Conservation (phyloP, 177 flowering plant species). For the Vitis hybrid region DNA sequence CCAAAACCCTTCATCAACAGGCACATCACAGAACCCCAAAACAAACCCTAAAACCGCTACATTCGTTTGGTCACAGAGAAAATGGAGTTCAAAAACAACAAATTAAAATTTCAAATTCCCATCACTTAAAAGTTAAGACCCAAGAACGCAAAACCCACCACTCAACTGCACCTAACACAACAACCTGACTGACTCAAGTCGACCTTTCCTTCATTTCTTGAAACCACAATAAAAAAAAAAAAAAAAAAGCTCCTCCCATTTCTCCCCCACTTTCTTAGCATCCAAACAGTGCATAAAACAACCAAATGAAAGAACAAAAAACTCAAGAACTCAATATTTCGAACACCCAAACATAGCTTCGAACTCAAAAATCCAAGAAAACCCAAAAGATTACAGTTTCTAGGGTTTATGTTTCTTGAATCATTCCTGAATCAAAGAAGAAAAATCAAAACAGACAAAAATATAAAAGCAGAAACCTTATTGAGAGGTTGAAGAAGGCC, state of each 20-base stretch:
- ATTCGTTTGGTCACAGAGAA: background rate
- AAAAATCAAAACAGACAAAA: background rate
- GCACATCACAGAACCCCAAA: background rate
- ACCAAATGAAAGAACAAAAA: too few species aligned
- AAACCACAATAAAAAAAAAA: background rate
- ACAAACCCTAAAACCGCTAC: background rate
- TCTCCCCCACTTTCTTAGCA: too few species aligned
- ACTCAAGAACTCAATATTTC: too few species aligned
- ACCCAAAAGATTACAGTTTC: background rate
- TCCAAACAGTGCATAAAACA: too few species aligned
- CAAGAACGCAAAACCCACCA: too few species aligned
- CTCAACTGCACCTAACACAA: too few species aligned
- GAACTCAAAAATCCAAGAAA: background rate
- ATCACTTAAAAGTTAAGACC: too few species aligned
- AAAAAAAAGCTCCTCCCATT: background rate
- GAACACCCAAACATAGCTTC: too few species aligned
- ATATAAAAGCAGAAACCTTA: constrained; percentile 8
- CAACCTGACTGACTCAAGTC: too few species aligned
- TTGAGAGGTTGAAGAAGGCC: constrained; percentile 1
- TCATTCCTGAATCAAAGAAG: background rate
- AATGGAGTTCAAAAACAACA: background rate
- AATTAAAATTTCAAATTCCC: background rate
- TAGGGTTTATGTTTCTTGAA: background rate
- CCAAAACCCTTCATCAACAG: background rate
- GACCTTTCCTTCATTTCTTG: too few species aligned